These are phyloP conservation scores for Podospora fimiseda DNA, from an alignment of 495 filamentous ascomycete genomes.

Conservation along the genomic window DNA sequence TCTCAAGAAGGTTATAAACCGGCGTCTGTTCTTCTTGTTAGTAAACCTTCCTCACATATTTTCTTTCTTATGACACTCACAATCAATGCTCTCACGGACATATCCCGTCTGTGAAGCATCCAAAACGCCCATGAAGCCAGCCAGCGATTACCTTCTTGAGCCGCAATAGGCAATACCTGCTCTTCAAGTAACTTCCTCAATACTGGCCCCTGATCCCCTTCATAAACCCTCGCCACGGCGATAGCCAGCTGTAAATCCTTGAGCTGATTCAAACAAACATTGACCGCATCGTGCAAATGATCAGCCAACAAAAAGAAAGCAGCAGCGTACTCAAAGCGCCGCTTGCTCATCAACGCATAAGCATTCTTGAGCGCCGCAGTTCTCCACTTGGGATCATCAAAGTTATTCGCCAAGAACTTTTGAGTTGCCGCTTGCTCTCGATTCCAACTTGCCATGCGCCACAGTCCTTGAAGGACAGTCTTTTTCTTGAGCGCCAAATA, in stretches of 20 bases:
- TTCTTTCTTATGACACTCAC: no score
- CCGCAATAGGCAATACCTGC: slow-evolving; percentile 69
- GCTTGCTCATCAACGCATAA: slow-evolving; percentile 89
- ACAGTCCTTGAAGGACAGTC: slow-evolving; percentile 81
- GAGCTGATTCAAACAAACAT: slow-evolving; percentile 76
- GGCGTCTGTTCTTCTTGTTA: slow-evolving; percentile 53
- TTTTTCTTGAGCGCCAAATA: slow-evolving; percentile 93
- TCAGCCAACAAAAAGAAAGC: slow-evolving; percentile 93
- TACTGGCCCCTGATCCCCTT: slow-evolving; percentile 75
- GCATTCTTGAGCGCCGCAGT: slow-evolving; percentile 94
- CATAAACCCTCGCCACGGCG: slow-evolving; percentile 79
- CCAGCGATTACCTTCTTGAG: slow-evolving; percentile 83
- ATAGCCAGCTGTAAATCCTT: slow-evolving; percentile 88
- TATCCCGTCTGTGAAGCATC: slow-evolving; percentile 77
- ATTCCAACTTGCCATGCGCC: slow-evolving; percentile 92
- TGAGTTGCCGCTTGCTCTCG: slow-evolving; percentile 75
- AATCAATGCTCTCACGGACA: slow-evolving; percentile 81
- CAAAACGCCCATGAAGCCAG: slow-evolving; percentile 93
- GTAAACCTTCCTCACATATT: no score
- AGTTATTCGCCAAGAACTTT: slow-evolving; percentile 76
- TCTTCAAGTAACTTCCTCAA: slow-evolving; percentile 70
- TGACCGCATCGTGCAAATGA: slow-evolving; percentile 74
- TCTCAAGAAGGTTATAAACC: slow-evolving; percentile 62
- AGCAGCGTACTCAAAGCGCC: slow-evolving; percentile 90
- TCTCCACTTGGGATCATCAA: slow-evolving; percentile 77